Evolutionary conservation across 768 basidiomycete genomes (phyloP).

Genomic region (Termitomyces heimii): DNA sequence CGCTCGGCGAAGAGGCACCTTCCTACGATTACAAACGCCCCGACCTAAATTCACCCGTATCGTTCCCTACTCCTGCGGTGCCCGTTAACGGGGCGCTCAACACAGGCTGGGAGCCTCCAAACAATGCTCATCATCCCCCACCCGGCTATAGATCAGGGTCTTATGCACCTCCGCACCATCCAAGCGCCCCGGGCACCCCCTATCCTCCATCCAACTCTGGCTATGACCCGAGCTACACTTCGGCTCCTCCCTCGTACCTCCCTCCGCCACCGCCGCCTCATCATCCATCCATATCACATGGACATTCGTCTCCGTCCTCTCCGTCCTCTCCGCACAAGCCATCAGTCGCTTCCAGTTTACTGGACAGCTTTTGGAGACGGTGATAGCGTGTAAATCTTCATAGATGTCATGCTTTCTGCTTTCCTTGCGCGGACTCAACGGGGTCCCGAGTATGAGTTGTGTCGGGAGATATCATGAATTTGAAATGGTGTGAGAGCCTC

Average conservation of each 20-base stretch:
- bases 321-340: constrained; percentile 1
- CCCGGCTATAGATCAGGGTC: background rate
- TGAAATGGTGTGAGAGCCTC: background rate
- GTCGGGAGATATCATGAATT: background rate
- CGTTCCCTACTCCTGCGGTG: constrained; percentile 7
- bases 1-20: constrained; percentile 18
- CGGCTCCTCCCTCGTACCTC: background rate
- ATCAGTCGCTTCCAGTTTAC: constrained; percentile 7
- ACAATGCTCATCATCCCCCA: background rate
- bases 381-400: background rate
- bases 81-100: constrained; percentile 8
- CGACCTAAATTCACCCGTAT: background rate
- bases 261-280: constrained; percentile 1
- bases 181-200: background rate
- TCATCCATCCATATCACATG: background rate
- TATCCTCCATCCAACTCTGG: background rate
- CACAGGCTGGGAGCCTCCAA: constrained; percentile 6
- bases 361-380: constrained; percentile 15
- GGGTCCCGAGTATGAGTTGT: too few species aligned
- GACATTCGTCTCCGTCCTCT: background rate
- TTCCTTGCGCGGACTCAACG: too few species aligned
- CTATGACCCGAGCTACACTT: background rate
- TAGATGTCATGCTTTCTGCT: background rate
- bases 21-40: background rate
- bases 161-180: background rate